Conservation (phyloP, 176 grass and related monocot species). For the Bromus sterilis region DNA sequence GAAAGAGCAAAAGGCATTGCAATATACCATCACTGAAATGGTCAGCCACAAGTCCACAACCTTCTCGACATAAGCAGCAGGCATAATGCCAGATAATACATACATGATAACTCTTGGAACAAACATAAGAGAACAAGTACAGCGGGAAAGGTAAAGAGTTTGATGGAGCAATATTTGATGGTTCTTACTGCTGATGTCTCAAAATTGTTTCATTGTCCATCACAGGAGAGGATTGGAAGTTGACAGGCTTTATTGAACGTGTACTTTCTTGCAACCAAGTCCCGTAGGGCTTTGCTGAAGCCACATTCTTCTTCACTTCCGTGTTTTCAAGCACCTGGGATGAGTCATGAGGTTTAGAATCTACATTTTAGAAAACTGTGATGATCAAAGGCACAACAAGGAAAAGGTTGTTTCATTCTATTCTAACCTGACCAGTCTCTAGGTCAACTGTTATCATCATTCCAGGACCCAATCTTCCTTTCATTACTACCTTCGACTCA, state of each 20-base stretch:
- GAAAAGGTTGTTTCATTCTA: conserved; percentile 1
- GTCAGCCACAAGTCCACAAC: conserved; percentile 8
- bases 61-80: not conserved
- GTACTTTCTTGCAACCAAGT: conserved; percentile 78
- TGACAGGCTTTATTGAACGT: conserved; percentile 82
- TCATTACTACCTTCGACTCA: conserved; percentile 94
- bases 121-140: not conserved
- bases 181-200: conserved; percentile 94
- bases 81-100: not conserved
- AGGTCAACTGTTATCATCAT: conserved; percentile 99
- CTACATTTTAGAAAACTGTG: conserved; percentile 4
- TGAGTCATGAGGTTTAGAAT: conserved; percentile 30
- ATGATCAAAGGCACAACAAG: conserved; percentile 1
- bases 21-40: not conserved
- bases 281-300: conserved; percentile 62
- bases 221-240: conserved; percentile 72
- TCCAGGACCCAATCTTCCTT: conserved; percentile 96
- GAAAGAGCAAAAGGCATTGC: not conserved
- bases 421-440: conserved; percentile 77
- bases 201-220: conserved; percentile 85
- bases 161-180: not conserved
- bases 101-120: not conserved
- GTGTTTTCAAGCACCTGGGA: conserved; percentile 94
- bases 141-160: not conserved
- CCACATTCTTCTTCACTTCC: conserved; percentile 87